phyloP scores from a whole-genome alignment of 2,329 filamentous ascomycete genomes.

The Neofusicoccum kwambonambiense region DNA sequence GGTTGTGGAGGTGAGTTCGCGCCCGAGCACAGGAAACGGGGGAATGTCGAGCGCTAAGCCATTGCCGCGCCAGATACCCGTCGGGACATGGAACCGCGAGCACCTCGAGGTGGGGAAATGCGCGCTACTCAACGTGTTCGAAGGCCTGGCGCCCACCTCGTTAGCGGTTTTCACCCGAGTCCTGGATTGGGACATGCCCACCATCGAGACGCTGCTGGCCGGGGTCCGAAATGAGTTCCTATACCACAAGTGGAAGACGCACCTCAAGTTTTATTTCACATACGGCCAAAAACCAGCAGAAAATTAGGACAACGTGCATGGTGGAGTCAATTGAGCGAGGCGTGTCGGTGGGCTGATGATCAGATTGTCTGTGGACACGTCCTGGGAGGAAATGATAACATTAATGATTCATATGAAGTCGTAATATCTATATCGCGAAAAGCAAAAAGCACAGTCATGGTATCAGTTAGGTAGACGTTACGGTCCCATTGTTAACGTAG shows the following conservation, averaged over 20 bases:
- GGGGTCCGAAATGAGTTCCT: slow-evolving; percentile 34
- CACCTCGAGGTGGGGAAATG: slow-evolving; percentile 6
- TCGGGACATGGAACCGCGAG: not conserved
- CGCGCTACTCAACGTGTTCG: slow-evolving; percentile 2
- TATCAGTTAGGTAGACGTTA: too few relatives aligned
- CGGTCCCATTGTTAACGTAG: slow-evolving; percentile 1
- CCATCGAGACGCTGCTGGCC: slow-evolving; percentile 34
- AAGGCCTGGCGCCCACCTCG: slow-evolving; percentile 36
- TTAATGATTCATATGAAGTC: not conserved
- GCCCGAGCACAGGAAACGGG: too few relatives aligned
- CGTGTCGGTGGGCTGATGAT: too few relatives aligned
- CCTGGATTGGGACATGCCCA: slow-evolving; percentile 34
- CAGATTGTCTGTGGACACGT: not conserved
- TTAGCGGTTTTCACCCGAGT: slow-evolving; percentile 36
- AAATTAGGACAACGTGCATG: not conserved
- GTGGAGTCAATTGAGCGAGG: too few relatives aligned
- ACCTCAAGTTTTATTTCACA: slow-evolving; percentile 36
- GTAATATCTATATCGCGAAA: not conserved
- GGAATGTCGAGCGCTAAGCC: not conserved
- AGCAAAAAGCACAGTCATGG: not conserved
- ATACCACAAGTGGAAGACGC: slow-evolving; percentile 30
- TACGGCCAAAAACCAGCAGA: slow-evolving; percentile 30
- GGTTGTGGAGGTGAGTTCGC: slow-evolving; percentile 29
- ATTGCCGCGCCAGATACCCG: not conserved
- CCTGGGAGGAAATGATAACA: not conserved